Evolutionary conservation across 1,284 basidiomycete species (phyloP).

Genomic region (Somion occarium): DNA sequence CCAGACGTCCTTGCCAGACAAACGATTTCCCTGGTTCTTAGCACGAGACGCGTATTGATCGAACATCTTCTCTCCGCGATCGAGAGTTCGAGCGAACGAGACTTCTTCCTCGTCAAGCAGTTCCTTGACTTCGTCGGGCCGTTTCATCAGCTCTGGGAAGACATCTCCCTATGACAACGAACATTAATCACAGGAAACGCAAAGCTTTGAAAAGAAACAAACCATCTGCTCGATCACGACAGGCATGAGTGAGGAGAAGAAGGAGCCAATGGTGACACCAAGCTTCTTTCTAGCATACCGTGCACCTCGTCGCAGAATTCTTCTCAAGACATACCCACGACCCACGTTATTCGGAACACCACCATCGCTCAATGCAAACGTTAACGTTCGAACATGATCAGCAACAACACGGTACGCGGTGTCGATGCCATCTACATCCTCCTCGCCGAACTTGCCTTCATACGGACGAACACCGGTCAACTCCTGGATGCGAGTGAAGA

Average conservation of each 20-base stretch:
- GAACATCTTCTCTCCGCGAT: constrained; percentile 95
- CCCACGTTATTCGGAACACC: constrained; percentile 96
- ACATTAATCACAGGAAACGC: not conserved
- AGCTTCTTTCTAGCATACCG: constrained; percentile 96
- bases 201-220: constrained; percentile 19
- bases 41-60: constrained; percentile 84
- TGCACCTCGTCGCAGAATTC: constrained; percentile 89
- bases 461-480: constrained; percentile 88
- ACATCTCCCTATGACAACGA: constrained; percentile 60
- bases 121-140: constrained; percentile 84
- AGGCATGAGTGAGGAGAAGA: constrained; percentile 92
- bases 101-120: constrained; percentile 97
- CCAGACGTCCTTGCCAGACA: constrained; percentile 95
- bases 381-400: constrained; percentile 94
- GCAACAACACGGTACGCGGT: constrained; percentile 97
- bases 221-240: constrained; percentile 90
- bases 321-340: constrained; percentile 90
- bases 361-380: constrained; percentile 94
- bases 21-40: constrained; percentile 61
- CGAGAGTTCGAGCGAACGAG: constrained; percentile 94
- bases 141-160: constrained; percentile 93
- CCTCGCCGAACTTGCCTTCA: constrained; percentile 86
- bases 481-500: constrained; percentile 87
- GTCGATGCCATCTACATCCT: constrained; percentile 92
- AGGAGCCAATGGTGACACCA: constrained; percentile 88